Percentiles rank a stretch among this genome's conserved stretches.
Evolutionary conservation across 75 land plant species (phyloP).

Genomic region (Gnetum montanum): DNA sequence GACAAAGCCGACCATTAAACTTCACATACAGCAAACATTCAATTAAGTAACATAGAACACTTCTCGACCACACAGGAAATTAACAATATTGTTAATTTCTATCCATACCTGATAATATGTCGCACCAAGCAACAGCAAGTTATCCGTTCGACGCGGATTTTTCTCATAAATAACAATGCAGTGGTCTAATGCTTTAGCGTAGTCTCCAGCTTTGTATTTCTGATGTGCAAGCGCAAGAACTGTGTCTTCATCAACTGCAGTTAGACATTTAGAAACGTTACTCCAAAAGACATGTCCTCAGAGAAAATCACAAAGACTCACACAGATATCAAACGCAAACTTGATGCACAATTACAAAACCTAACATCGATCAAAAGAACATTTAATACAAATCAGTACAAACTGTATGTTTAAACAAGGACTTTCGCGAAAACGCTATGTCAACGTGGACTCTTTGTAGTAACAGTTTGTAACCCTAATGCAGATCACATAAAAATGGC

Average conservation of each 20-base stretch:
- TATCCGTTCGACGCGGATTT: slow-evolving; percentile 79
- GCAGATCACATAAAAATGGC: no score
- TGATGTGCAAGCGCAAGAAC: slow-evolving; percentile 73
- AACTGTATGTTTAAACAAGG: no score
- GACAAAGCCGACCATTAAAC: neutral
- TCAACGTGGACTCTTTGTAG: no score
- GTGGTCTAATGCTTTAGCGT: slow-evolving; percentile 70
- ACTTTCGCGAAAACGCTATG: no score
- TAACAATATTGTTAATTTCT: neutral
- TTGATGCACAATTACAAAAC: no score
- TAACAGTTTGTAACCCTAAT: no score
- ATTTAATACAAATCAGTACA: no score
- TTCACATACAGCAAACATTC: neutral
- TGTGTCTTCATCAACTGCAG: slow-evolving; percentile 59
- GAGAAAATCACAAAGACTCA: no score
- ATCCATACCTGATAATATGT: slow-evolving; percentile 79
- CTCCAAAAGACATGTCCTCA: no score
- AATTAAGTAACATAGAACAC: neutral
- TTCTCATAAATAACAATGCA: slow-evolving; percentile 64
- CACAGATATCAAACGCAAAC: no score
- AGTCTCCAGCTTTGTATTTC: slow-evolving; percentile 74
- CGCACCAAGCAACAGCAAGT: slow-evolving; percentile 82
- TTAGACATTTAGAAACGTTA: no score
- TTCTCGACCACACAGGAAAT: neutral
- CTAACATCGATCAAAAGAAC: no score